Conservation (phyloP, 495 filamentous ascomycete species). For the Neurospora tetraspora region DNA sequence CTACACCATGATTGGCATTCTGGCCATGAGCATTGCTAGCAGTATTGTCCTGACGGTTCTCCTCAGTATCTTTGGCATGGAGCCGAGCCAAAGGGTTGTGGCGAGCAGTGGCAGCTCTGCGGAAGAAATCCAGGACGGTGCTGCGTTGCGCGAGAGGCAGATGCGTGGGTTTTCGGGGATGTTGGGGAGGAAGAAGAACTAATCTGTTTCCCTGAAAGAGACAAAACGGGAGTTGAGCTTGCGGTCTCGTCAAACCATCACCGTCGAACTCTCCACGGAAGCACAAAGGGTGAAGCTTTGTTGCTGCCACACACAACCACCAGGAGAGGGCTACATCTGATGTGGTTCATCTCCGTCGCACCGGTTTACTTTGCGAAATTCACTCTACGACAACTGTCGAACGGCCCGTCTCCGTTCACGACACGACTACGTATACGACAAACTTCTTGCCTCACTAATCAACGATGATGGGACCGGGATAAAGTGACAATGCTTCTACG, state of each 20-base stretch:
- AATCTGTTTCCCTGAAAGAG: neutral
- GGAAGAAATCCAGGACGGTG: conserved; percentile 53
- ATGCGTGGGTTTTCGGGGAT: conserved; percentile 59
- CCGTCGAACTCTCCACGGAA: conserved; percentile 11
- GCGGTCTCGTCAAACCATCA: neutral
- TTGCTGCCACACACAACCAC: neutral
- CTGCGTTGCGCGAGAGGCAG: conserved; percentile 55
- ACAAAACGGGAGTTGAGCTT: conserved; percentile 5
- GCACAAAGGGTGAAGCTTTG: conserved; percentile 10
- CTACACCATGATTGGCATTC: conserved; percentile 77
- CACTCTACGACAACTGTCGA: neutral
- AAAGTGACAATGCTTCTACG: conserved; percentile 33
- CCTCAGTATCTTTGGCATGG: conserved; percentile 51
- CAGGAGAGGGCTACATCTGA: neutral
- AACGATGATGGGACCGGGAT: conserved; percentile 3
- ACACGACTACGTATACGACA: neutral
- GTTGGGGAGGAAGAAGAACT: conserved; percentile 30
- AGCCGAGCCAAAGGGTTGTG: conserved; percentile 33
- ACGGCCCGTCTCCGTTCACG: neutral
- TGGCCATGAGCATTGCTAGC: conserved; percentile 65
- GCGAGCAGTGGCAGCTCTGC: conserved; percentile 26
- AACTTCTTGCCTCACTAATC: neutral
- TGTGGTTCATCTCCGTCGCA: neutral
- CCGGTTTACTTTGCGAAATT: neutral
- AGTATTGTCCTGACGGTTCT: conserved; percentile 57